A percentile compares a stretch with the other conserved stretches of the same genome.
Evolutionary conservation across 345 rosid species (phyloP).

Genomic region (Ceriops decandra): DNA sequence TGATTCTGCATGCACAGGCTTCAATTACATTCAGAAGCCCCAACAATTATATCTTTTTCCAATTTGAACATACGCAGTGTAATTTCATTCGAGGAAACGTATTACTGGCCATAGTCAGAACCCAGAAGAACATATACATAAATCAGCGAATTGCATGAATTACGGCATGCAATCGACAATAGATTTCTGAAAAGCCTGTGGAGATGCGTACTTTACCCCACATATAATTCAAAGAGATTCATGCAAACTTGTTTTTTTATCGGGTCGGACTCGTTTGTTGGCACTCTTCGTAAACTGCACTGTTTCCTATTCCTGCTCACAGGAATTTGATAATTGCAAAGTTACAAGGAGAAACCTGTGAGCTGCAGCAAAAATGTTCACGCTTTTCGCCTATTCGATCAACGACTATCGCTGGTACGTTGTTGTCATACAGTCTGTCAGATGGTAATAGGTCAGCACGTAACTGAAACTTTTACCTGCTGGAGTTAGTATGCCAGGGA

Average conservation of each 20-base stretch:
- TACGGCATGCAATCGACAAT: conserved; percentile 25
- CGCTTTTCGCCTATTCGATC: conserved; percentile 39
- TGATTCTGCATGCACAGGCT: too few relatives aligned
- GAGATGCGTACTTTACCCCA: conserved; percentile 1
- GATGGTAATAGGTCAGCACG: conserved; percentile 23
- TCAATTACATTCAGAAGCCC: too few relatives aligned
- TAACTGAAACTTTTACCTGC: conserved; percentile 1
- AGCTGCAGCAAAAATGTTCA: conserved; percentile 21
- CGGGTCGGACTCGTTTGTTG: conserved; percentile 32
- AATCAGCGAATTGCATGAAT: too few relatives aligned
- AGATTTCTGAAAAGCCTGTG: conserved; percentile 14
- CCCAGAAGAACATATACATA: too few relatives aligned
- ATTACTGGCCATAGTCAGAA: too few relatives aligned
- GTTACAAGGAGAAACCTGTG: conserved; percentile 34
- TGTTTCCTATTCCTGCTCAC: conserved; percentile 21
- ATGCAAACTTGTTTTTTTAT: conserved; percentile 19
- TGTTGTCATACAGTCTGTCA: conserved; percentile 25
- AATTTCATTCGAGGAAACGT: too few relatives aligned
- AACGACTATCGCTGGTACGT: conserved; percentile 43
- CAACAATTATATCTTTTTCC: too few relatives aligned
- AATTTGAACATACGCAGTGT: too few relatives aligned
- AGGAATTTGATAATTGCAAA: conserved; percentile 38
- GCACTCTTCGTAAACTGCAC: conserved; percentile 16
- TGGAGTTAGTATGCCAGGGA: neutral
- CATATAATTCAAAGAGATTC: conserved; percentile 10